A percentile compares a stretch with the other conserved stretches of the same genome.
phyloP scores from a whole-genome alignment of 2,329 filamentous ascomycete genomes.

The Pseudocercospora crystallina region DNA sequence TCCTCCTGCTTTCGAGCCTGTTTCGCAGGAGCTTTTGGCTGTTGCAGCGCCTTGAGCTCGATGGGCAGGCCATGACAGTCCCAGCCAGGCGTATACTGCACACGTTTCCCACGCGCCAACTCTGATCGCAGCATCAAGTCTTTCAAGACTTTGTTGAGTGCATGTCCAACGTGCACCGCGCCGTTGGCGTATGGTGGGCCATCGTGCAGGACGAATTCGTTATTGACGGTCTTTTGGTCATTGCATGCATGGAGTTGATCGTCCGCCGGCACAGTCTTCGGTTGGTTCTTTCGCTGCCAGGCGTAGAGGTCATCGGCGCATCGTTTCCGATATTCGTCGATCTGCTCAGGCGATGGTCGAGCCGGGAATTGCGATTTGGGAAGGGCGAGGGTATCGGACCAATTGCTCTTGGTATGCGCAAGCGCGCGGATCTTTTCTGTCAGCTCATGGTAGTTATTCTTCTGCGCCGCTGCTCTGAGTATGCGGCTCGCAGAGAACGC shows the following conservation, averaged over 20 bases:
- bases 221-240: constrained; percentile 38
- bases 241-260: constrained; percentile 35
- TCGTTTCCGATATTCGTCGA: constrained; percentile 64
- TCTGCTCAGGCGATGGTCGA: constrained; percentile 42
- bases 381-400: constrained; percentile 45
- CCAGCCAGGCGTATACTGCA: constrained; percentile 89
- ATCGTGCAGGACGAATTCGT: constrained; percentile 83
- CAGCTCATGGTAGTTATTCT: not conserved
- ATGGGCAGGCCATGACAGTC: constrained; percentile 97
- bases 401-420: constrained; percentile 21
- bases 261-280: constrained; percentile 22
- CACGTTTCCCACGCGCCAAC: constrained; percentile 71
- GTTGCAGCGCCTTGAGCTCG: constrained; percentile 86
- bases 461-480: constrained; percentile 10
- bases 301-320: constrained; percentile 85
- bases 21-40: constrained; percentile 37
- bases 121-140: constrained; percentile 85
- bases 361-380: constrained; percentile 52
- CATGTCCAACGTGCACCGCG: constrained; percentile 85
- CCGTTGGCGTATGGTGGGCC: constrained; percentile 97
- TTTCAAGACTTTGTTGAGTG: constrained; percentile 95
- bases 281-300: constrained; percentile 68
- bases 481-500: constrained; percentile 12
- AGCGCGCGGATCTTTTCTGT: constrained; percentile 11
- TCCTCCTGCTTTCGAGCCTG: constrained; percentile 32